Evolutionary conservation across 768 basidiomycete species (phyloP).

Genomic region (Xerocomellus chrysenteron): DNA sequence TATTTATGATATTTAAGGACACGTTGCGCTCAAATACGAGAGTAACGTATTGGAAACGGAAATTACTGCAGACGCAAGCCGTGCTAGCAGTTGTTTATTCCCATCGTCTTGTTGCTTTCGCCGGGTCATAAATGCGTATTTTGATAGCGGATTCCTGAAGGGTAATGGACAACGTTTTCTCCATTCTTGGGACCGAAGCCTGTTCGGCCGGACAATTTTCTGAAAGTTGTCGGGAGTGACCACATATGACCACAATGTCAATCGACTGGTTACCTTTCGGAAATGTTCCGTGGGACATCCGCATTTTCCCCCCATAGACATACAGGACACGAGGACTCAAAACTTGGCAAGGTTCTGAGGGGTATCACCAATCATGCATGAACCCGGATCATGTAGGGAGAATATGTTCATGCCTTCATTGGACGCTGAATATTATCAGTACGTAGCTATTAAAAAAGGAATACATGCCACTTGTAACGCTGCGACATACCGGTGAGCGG

Average conservation of each 20-base stretch:
- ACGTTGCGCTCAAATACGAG: neutral
- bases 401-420: no score
- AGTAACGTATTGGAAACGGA: neutral
- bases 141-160: neutral
- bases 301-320: neutral
- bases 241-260: neutral
- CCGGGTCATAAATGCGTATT: neutral
- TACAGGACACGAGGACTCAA: neutral
- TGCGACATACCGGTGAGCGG: no score
- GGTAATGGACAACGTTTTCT: neutral
- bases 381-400: neutral
- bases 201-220: neutral
- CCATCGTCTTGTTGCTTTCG: neutral
- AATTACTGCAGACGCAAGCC: neutral
- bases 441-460: no score
- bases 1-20: neutral
- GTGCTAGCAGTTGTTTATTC: neutral
- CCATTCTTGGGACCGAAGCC: neutral
- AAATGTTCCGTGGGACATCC: neutral
- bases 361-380: neutral
- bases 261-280: neutral
- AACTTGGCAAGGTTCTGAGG: neutral
- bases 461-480: no score
- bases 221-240: neutral
- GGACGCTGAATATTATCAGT: no score